Evolutionary conservation across 495 filamentous ascomycete genomes (phyloP).

Genomic region (Amphirosellinia nigrospora): DNA sequence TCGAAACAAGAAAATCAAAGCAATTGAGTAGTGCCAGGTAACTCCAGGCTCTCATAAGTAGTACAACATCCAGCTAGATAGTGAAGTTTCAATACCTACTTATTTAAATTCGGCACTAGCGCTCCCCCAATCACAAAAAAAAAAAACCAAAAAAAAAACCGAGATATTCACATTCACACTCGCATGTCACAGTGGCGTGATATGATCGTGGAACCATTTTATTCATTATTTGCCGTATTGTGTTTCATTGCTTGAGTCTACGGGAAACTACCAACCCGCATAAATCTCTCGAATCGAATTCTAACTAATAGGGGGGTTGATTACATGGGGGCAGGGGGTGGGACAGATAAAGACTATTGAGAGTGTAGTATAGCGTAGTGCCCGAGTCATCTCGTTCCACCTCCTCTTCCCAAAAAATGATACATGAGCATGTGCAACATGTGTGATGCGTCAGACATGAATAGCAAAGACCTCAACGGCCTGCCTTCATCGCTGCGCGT

Average conservation of each 20-base stretch:
- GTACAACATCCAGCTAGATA: not conserved
- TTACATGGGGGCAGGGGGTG: not conserved
- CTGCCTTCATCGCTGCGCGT: constrained; percentile 69
- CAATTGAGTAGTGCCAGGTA: no score
- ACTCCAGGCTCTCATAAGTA: no score
- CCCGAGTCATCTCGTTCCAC: no score
- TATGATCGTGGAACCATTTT: not conserved
- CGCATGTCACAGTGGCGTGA: not conserved
- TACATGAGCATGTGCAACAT: not conserved
- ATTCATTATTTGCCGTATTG: not conserved
- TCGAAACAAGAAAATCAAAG: no score
- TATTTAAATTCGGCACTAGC: no score
- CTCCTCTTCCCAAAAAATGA: not conserved
- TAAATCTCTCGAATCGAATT: not conserved
- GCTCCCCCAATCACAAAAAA: not conserved
- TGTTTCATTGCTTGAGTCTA: not conserved
- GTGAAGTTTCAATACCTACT: no score
- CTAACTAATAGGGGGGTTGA: not conserved
- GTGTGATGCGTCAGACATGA: not conserved
- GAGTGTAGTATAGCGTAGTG: no score
- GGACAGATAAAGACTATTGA: not conserved
- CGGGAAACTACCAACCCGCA: not conserved
- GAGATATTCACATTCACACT: not conserved
- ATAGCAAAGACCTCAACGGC: constrained; percentile 2
- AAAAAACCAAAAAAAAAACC: not conserved